Conservation (phyloP, 1,139 yeast genomes). For the Zhuliangozyma parablackwelliae region DNA sequence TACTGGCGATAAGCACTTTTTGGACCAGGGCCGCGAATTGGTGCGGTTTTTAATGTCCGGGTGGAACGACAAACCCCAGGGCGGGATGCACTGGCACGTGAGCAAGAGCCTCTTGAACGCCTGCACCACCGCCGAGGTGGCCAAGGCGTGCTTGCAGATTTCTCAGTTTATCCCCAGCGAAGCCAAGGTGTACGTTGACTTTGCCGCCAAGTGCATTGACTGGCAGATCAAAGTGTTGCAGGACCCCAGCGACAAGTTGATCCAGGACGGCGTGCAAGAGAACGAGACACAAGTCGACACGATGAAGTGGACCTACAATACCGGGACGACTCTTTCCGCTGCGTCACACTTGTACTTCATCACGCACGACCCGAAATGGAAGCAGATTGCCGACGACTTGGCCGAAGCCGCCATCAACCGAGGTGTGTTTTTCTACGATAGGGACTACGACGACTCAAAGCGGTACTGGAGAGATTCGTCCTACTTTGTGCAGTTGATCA, state of each 20-base stretch:
- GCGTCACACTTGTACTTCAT: constrained; percentile 47
- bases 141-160: constrained; percentile 59
- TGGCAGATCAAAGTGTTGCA: constrained; percentile 52
- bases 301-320: constrained; percentile 66
- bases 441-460: constrained; percentile 55
- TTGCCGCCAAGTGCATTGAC: constrained; percentile 51
- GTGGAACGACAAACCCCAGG: constrained; percentile 50
- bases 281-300: constrained; percentile 43
- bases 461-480: constrained; percentile 66
- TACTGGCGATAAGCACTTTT: constrained; percentile 49
- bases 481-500: constrained; percentile 58
- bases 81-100: constrained; percentile 69
- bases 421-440: constrained; percentile 55
- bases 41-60: constrained; percentile 66
- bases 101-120: constrained; percentile 57
- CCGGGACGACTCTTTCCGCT: constrained; percentile 61
- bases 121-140: constrained; percentile 70
- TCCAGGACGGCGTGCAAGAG: constrained; percentile 59
- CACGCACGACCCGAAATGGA: constrained; percentile 54
- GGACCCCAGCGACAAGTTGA: constrained; percentile 53
- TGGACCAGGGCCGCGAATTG: constrained; percentile 57
- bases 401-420: constrained; percentile 59
- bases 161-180: constrained; percentile 51
- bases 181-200: constrained; percentile 39
- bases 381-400: constrained; percentile 51